phyloP scores from a whole-genome alignment of 176 grass and related monocot genomes.

The Musa troglodytarum region DNA sequence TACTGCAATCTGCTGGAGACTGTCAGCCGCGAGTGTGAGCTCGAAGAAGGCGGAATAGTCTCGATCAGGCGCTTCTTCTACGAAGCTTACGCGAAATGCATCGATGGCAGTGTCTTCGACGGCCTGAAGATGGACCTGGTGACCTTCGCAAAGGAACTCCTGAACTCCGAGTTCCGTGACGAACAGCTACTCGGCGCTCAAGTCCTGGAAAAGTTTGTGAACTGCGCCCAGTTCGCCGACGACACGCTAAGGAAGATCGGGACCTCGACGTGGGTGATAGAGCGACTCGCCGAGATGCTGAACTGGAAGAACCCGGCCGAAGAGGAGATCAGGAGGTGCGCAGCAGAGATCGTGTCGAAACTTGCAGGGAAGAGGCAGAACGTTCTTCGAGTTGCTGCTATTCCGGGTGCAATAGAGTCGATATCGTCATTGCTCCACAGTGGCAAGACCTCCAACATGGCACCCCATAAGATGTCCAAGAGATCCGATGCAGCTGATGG shows the following conservation, averaged over 20 bases:
- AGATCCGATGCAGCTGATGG: neutral
- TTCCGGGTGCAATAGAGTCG: conserved; percentile 59
- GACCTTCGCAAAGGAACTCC: conserved; percentile 31
- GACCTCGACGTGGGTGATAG: conserved; percentile 19
- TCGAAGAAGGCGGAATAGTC: neutral
- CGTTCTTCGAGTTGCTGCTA: conserved; percentile 28
- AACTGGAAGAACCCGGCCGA: conserved; percentile 33
- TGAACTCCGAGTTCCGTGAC: conserved; percentile 16
- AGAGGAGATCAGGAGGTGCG: conserved; percentile 16
- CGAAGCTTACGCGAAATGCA: conserved; percentile 30
- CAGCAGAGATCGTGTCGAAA: conserved; percentile 27
- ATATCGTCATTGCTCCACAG: conserved; percentile 49
- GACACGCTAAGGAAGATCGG: conserved; percentile 31
- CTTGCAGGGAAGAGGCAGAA: conserved; percentile 23
- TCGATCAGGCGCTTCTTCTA: conserved; percentile 33
- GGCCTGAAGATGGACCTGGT: conserved; percentile 39
- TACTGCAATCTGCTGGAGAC: conserved; percentile 10
- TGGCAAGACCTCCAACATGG: neutral
- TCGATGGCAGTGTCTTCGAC: conserved; percentile 29
- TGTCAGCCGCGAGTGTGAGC: conserved; percentile 15
- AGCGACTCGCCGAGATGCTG: conserved; percentile 36
- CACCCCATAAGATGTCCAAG: neutral
- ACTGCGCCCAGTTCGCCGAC: conserved; percentile 2
- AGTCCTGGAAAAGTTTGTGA: conserved; percentile 27
- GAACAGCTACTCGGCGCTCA: conserved; percentile 31